Percentiles rank a stretch among this genome's conserved stretches.
Evolutionary conservation across 108 stramenopile genomes (phyloP).

Genomic region (Nitzschia inconspicua): DNA sequence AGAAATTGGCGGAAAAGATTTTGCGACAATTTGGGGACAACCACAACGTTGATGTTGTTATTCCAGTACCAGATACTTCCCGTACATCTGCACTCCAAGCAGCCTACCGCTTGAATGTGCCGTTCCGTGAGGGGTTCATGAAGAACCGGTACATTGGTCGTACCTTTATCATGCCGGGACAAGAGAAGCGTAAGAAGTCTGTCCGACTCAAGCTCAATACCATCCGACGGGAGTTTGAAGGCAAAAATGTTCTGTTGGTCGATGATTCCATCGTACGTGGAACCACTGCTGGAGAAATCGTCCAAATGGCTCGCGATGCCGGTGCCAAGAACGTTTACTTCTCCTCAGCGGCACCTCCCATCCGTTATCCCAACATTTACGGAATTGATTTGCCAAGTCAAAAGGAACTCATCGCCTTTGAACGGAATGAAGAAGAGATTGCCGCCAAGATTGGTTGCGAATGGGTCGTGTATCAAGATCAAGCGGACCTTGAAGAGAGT

Average conservation of each 20-base stretch:
- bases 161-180: constrained; percentile 99
- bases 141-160: constrained; percentile 99
- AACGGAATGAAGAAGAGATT: constrained; percentile 85
- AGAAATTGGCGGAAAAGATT: constrained; percentile 89
- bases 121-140: constrained; percentile 97
- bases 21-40: constrained; percentile 81
- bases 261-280: constrained; percentile 98
- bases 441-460: constrained; percentile 90
- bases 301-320: constrained; percentile 98
- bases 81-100: constrained; percentile 93
- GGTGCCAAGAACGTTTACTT: constrained; percentile 96
- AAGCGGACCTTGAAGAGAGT: constrained; percentile 71
- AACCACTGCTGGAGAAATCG: constrained; percentile 96
- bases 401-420: constrained; percentile 93
- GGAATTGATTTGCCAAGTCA: constrained; percentile 98
- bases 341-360: constrained; percentile 93
- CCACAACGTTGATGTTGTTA: constrained; percentile 92
- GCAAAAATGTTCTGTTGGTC: constrained; percentile 91
- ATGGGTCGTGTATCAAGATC: constrained; percentile 84
- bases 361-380: constrained; percentile 98
- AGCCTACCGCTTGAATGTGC: constrained; percentile 78
- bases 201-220: constrained; percentile 98
- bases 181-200: constrained; percentile 92
- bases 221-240: constrained; percentile 90
- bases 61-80: constrained; percentile 97